Evolutionary conservation across 2,329 filamentous ascomycete species (phyloP).

Genomic region (Exophiala viscosa): DNA sequence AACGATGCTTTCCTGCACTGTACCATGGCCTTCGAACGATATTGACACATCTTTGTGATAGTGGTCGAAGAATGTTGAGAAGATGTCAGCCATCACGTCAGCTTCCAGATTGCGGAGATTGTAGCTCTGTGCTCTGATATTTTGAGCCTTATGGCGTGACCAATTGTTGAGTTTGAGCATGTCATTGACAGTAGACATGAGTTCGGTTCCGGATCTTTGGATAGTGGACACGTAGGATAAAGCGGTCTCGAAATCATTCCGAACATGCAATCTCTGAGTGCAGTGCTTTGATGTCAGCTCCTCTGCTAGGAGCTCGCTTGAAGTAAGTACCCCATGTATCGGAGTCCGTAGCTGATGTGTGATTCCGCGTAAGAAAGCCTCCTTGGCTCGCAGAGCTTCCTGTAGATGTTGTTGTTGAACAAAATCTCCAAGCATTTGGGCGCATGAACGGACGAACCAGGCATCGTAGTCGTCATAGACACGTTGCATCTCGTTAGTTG

Average conservation of each 20-base stretch:
- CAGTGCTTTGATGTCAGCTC: constrained; percentile 32
- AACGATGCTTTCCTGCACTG: constrained; percentile 32
- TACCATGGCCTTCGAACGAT: constrained; percentile 34
- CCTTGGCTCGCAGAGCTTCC: constrained; percentile 44
- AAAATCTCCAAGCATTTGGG: constrained; percentile 37
- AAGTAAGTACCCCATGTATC: constrained; percentile 46
- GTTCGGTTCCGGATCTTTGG: constrained; percentile 39
- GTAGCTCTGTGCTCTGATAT: constrained; percentile 16
- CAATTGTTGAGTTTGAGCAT: constrained; percentile 40
- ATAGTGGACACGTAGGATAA: constrained; percentile 34
- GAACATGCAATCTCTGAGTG: neutral
- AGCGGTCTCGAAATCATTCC: neutral
- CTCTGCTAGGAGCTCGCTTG: constrained; percentile 42
- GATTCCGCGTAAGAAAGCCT: constrained; percentile 45
- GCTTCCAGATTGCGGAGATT: constrained; percentile 31
- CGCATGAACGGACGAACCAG: constrained; percentile 45
- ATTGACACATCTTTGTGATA: constrained; percentile 31
- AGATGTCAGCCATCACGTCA: constrained; percentile 33
- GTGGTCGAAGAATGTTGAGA: constrained; percentile 32
- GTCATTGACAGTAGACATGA: constrained; percentile 46
- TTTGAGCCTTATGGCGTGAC: constrained; percentile 10
- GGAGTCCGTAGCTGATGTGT: constrained; percentile 49
- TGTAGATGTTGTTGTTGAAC: constrained; percentile 39
- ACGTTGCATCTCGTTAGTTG: constrained; percentile 41
- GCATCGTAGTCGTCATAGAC: constrained; percentile 49